Base-by-base conservation (phyloP, 2,329 filamentous ascomycete species). In the Fusarium graminum region DNA sequence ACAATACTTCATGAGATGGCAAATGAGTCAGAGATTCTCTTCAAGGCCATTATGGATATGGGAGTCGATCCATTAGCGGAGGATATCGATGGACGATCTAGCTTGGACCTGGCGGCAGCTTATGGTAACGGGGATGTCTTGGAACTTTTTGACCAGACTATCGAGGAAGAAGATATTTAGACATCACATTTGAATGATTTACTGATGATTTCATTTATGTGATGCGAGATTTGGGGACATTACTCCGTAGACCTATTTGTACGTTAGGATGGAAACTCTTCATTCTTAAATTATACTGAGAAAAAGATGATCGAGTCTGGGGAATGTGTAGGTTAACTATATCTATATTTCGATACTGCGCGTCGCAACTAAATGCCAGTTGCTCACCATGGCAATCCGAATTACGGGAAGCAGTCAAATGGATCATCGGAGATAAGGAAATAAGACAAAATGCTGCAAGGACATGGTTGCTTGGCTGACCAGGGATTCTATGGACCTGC, bases 1-100 rank as follows among this genome's bases (percentile, higher is more conserved):
- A 70, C 52, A 4, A 17, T 63, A 4, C 51, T 70, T 32, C 67
- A 70, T 30, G 50, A 45, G 13, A 19, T 67, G 45, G 53, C 44
- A 6, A 40, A n/a, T 1, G 46, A 51, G 9, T 14, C 12, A 7
- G 40, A 12, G 9, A 0, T 12, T 14, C 9, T 57, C 11, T 70
- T 67, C 14, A 47, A 58, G 30, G 45, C 16, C 7, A 14, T 58
- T 2, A 38, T 70, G 44, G 39, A 43, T 0, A 52, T 32, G 14
- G 67, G 64, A 22, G 39, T 52, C 26, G 62, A 69, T 47, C 50
- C 58, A 12, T 16, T 67, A 25, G 17, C 38, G 4, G 65, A 67
- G 36, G 65, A 70, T 52, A n/a, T 17, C 22, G 51, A 67, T 16
- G 65, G 62, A n/a, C 42, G 59, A 14, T 52, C 52, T 3, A 54